Evolutionary conservation across 768 basidiomycete species (phyloP), one percentile per base, ranked within the genome.

Genomic region (Galerina marginata): DNA sequence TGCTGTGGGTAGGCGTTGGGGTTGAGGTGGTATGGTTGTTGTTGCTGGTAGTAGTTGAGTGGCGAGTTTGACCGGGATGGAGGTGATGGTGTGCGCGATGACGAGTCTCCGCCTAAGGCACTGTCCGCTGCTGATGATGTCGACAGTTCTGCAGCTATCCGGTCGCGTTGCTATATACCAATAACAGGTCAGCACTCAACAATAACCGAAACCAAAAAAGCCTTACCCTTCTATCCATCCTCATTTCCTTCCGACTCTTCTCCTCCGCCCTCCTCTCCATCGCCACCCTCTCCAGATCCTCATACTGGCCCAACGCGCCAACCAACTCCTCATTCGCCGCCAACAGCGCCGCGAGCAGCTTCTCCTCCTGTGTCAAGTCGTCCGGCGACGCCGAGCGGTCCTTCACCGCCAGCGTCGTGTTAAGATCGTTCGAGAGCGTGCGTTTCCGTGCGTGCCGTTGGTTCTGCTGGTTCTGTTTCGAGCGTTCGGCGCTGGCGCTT

Each of bases 401-500:
- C 20, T 53, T 43, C 42, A 53, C 55, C 16, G 59, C 58, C 33
- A 61, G 61, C 23, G 59, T 57, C 6, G 59, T 46, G 46, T 59
- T 57, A 14, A 60, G 36, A 36, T 65, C 64, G 40, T 62, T 58
- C 15, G 61, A 66, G 54, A 61, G 67, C 52, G 60, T 70, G 56
- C 59, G 64, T 58, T 69, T 66, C 51, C 71, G 67, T 12, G 62
- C 54, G 58, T 71, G 69, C 44, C 62, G 65, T 49, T 61, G 66
- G 16, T 68, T 67, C 40, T 75, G 70, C 50, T 69, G 72, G 10
- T 69, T 62, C 64, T 69, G 66, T 37, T 91, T 81, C 7, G 90
- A 90, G 47, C 85, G 85, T 65, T 91, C 89, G 1, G 94, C 94
- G 12, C 88, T 85, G 1, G 93, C 88, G 20, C 87, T 84, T 3